phyloP scores from a whole-genome alignment of 2,329 filamentous ascomycete genomes.

The Talaromyces pinophilus region DNA sequence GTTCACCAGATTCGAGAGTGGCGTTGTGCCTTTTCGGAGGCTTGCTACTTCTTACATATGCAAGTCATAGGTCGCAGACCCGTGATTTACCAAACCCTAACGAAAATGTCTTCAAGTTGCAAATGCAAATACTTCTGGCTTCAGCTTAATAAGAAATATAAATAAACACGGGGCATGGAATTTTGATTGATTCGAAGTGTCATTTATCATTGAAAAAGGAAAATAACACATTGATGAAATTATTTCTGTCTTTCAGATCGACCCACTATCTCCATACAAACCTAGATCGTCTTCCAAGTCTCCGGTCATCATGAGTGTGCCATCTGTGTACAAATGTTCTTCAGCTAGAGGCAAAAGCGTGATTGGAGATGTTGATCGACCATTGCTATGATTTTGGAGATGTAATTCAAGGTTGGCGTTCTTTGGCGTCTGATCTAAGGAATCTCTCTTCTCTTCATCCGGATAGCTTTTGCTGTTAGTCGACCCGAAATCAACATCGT shows the following conservation, averaged over 20 bases:
- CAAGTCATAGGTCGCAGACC: background rate
- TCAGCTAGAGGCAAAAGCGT: background rate
- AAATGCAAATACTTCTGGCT: background rate
- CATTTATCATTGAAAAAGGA: background rate
- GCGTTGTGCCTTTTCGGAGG: background rate
- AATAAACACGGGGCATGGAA: background rate
- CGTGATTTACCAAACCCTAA: background rate
- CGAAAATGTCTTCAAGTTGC: background rate
- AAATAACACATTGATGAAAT: background rate
- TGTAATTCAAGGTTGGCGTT: background rate
- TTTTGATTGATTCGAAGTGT: background rate
- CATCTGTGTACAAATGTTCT: background rate
- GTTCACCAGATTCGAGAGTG: background rate
- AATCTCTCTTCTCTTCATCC: background rate
- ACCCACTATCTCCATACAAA: constrained; percentile 21
- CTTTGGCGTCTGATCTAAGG: background rate
- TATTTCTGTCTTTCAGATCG: background rate
- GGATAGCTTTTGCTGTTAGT: background rate
- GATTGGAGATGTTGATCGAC: background rate
- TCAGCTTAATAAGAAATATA: background rate
- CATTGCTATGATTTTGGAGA: background rate
- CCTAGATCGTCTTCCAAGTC: constrained; percentile 41
- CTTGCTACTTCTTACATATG: background rate
- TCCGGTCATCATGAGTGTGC: constrained; percentile 33
- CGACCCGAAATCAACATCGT: background rate